phyloP scores from a whole-genome alignment of 345 rosid genomes.

The Citrus trifoliata region DNA sequence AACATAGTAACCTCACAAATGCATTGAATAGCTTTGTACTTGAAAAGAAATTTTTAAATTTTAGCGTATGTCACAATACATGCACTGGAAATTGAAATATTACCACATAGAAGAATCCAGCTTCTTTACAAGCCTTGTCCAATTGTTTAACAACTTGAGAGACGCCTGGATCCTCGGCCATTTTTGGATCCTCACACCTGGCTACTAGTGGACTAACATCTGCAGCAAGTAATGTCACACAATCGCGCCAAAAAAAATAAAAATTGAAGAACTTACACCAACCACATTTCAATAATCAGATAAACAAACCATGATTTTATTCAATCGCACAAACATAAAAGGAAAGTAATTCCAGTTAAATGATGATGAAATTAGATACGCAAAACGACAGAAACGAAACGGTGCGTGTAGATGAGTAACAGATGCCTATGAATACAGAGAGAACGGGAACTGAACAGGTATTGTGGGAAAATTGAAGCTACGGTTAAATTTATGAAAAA shows the following conservation, averaged over 20 bases:
- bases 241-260: too few relatives aligned
- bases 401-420: not conserved
- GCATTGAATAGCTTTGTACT: not conserved
- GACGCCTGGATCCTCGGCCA: constrained; percentile 57
- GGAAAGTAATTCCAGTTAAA: not conserved
- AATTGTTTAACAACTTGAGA: constrained; percentile 52
- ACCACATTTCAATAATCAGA: not conserved
- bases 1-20: not conserved
- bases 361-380: too few relatives aligned
- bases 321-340: not conserved
- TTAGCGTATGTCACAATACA: not conserved
- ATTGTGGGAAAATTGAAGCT: not conserved
- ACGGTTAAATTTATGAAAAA: not conserved
- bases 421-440: not conserved
- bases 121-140: constrained; percentile 76
- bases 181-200: constrained; percentile 59
- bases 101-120: constrained; percentile 96
- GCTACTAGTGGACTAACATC: constrained; percentile 59
- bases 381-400: not conserved
- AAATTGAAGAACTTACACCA: not conserved
- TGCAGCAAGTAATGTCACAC: constrained; percentile 16
- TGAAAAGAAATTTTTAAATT: not conserved
- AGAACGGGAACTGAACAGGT: not conserved
- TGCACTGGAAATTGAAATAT: not conserved
- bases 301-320: not conserved